Conservation (phyloP, 805 yeast genomes). For the Cyberlindnera lachancei region DNA sequence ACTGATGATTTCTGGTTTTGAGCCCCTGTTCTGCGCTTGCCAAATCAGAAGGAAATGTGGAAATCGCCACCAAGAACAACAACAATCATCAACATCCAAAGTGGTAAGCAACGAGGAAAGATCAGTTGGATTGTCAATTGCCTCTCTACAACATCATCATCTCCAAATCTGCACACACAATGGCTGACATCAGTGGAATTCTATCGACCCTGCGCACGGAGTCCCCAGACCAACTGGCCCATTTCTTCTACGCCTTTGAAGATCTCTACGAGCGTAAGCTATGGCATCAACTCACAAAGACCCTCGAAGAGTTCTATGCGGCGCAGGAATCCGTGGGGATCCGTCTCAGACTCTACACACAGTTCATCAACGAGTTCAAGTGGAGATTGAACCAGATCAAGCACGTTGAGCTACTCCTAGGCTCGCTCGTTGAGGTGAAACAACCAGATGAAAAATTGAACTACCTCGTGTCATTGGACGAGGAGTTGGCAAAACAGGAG, state of each 20-base stretch:
- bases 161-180: no score
- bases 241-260: conserved; percentile 62
- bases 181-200: conserved; percentile 20
- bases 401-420: conserved; percentile 65
- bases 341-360: conserved; percentile 60
- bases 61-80: not conserved
- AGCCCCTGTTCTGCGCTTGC: no score
- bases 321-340: conserved; percentile 44
- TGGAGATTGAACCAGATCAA: conserved; percentile 73
- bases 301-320: conserved; percentile 53
- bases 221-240: conserved; percentile 56
- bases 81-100: conserved; percentile 1
- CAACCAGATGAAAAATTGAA: conserved; percentile 41
- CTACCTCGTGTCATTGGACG: conserved; percentile 37
- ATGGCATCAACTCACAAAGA: conserved; percentile 88
- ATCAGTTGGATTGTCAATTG: no score
- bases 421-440: conserved; percentile 37
- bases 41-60: no score
- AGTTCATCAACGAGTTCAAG: conserved; percentile 60
- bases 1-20: no score
- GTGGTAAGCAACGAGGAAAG: no score
- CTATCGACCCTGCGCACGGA: conserved; percentile 50
- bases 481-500: conserved; percentile 34
- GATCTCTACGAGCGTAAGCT: conserved; percentile 81
- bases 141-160: no score